phyloP scores from a whole-genome alignment of 2,329 filamentous ascomycete genomes.

The Pezicula radicicola region DNA sequence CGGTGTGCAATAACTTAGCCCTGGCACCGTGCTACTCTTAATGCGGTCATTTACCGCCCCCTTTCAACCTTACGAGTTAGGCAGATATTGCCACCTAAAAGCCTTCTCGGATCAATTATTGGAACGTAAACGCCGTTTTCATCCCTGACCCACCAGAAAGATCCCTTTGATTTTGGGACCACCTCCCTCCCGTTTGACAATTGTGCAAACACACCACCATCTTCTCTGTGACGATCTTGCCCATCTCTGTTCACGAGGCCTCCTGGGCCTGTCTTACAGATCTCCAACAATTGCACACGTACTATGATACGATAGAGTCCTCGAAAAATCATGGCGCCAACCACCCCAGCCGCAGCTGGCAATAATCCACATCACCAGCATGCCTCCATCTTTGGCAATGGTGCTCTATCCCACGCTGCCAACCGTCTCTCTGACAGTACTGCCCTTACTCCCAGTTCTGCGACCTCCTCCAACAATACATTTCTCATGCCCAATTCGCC shows the following conservation, averaged over 20 bases:
- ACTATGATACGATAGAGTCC: slow-evolving; percentile 20
- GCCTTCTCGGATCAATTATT: too few relatives aligned
- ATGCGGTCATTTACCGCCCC: too few relatives aligned
- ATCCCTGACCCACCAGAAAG: neutral
- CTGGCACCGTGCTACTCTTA: too few relatives aligned
- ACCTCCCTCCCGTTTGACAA: neutral
- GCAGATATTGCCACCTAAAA: too few relatives aligned
- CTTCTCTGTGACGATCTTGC: neutral
- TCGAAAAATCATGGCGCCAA: slow-evolving; percentile 38
- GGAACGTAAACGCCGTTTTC: neutral
- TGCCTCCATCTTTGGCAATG: slow-evolving; percentile 46
- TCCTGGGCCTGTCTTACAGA: neutral
- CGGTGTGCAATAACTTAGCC: too few relatives aligned
- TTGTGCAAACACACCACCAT: neutral
- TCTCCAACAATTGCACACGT: neutral
- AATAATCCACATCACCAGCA: slow-evolving; percentile 14
- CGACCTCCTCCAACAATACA: slow-evolving; percentile 66
- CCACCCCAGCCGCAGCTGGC: slow-evolving; percentile 38
- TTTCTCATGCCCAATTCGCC: slow-evolving; percentile 92
- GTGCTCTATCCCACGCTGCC: slow-evolving; percentile 14
- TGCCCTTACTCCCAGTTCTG: slow-evolving; percentile 40
- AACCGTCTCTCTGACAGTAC: slow-evolving; percentile 14
- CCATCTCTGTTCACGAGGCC: neutral
- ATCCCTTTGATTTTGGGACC: neutral
- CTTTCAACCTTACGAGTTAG: too few relatives aligned